phyloP scores from a whole-genome alignment of 2,329 filamentous ascomycete genomes.

The Colletotrichum endophyticum region DNA sequence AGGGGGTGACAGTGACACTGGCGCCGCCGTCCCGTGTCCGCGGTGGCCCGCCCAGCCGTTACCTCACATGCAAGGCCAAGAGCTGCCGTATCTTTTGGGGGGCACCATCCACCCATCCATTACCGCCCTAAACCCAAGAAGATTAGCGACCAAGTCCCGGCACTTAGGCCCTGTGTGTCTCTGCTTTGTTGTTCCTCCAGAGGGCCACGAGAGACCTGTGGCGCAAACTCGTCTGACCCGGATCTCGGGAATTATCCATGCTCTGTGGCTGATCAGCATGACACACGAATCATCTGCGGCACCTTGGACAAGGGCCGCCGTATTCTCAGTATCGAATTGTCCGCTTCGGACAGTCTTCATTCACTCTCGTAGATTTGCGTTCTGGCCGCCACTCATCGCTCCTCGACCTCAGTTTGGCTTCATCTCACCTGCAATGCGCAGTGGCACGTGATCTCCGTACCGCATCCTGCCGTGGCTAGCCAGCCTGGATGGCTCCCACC shows the following conservation, averaged over 20 bases:
- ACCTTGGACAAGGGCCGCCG: neutral
- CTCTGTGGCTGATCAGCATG: slow-evolving; percentile 2
- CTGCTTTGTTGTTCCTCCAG: neutral
- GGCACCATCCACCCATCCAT: neutral
- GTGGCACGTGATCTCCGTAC: slow-evolving; percentile 12
- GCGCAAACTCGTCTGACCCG: neutral
- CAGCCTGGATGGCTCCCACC: neutral
- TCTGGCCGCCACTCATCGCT: neutral
- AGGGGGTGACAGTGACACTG: slow-evolving; percentile 1
- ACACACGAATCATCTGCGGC: neutral
- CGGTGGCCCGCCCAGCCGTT: slow-evolving; percentile 5
- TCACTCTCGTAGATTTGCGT: neutral
- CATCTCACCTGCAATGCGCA: neutral
- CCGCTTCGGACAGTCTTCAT: neutral
- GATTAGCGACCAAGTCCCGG: slow-evolving; percentile 3
- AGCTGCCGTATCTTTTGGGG: neutral
- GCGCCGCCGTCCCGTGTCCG: slow-evolving; percentile 9
- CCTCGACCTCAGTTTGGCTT: neutral
- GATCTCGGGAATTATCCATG: slow-evolving; percentile 10
- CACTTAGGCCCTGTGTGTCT: neutral
- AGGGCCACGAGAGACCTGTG: neutral
- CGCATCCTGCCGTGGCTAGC: neutral
- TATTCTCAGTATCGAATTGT: neutral
- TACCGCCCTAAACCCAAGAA: neutral
- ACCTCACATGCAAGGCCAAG: slow-evolving; percentile 6